Evolutionary conservation across 192 early-diverging fungal species (phyloP).

Genomic region (Umbelopsis sp.): DNA sequence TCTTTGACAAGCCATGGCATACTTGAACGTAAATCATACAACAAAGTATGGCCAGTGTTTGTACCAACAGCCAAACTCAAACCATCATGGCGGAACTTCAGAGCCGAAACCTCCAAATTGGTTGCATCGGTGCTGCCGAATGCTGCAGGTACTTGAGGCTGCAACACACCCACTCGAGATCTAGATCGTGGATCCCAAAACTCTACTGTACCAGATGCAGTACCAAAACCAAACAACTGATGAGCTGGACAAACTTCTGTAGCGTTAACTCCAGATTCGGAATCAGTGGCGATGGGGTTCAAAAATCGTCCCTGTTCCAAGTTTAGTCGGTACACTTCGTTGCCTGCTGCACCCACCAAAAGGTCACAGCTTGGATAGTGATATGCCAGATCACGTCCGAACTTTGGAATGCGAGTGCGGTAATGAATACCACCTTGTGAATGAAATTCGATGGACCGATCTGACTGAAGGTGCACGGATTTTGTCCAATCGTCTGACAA

Average conservation of each 20-base stretch:
- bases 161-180: slow-evolving; percentile 73
- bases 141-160: slow-evolving; percentile 50
- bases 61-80: slow-evolving; percentile 87
- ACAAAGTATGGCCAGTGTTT: slow-evolving; percentile 85
- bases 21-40: slow-evolving; percentile 90
- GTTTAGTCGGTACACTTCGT: slow-evolving; percentile 90
- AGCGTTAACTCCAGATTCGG: slow-evolving; percentile 66
- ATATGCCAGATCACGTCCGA: slow-evolving; percentile 90
- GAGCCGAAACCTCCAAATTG: slow-evolving; percentile 68
- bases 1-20: slow-evolving; percentile 90
- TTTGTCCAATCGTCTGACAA: slow-evolving; percentile 99
- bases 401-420: slow-evolving; percentile 91
- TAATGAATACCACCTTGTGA: slow-evolving; percentile 95
- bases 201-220: slow-evolving; percentile 84
- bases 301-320: slow-evolving; percentile 93
- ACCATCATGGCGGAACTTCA: slow-evolving; percentile 87
- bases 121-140: slow-evolving; percentile 32
- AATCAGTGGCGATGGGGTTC: slow-evolving; percentile 75
- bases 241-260: slow-evolving; percentile 88
- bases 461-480: slow-evolving; percentile 85
- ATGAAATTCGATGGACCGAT: slow-evolving; percentile 92
- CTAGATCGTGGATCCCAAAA: slow-evolving; percentile 94
- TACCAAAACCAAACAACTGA: slow-evolving; percentile 90
- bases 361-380: slow-evolving; percentile 93
- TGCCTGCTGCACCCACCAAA: slow-evolving; percentile 75